phyloP scores from a whole-genome alignment of 2,329 filamentous ascomycete species.

The Aspergillus spinulosporus region DNA sequence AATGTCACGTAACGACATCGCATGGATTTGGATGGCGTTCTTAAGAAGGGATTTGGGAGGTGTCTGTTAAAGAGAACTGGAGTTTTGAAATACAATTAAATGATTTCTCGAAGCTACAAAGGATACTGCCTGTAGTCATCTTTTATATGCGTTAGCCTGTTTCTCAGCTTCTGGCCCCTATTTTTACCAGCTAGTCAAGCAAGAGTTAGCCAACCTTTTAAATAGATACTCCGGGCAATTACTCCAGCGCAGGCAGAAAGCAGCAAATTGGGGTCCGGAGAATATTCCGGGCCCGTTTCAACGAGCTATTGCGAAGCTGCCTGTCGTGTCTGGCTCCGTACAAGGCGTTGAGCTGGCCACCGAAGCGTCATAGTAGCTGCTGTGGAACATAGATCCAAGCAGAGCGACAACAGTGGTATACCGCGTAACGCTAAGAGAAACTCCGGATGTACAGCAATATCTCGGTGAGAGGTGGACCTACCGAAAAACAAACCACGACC shows the following conservation, averaged over 20 bases:
- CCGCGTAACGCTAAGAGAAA: background rate
- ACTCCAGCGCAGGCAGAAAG: background rate
- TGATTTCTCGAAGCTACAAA: background rate
- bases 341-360: background rate
- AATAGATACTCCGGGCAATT: background rate
- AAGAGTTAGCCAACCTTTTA: background rate
- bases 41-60: background rate
- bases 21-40: background rate
- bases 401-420: background rate
- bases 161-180: background rate
- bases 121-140: background rate
- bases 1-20: background rate
- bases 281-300: background rate
- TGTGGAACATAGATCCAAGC: background rate
- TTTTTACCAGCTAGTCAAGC: background rate
- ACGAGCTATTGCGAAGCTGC: too few species aligned
- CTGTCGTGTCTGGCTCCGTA: background rate
- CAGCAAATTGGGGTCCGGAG: background rate
- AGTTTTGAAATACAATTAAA: background rate
- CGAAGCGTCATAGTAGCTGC: background rate
- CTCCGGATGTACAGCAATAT: background rate
- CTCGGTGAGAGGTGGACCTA: background rate
- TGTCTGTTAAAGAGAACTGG: background rate
- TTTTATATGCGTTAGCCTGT: background rate
- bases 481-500: background rate